Evolutionary conservation across 768 basidiomycete genomes (phyloP), one percentile per base, ranked within the genome.

Genomic region (Podaxis sp.): DNA sequence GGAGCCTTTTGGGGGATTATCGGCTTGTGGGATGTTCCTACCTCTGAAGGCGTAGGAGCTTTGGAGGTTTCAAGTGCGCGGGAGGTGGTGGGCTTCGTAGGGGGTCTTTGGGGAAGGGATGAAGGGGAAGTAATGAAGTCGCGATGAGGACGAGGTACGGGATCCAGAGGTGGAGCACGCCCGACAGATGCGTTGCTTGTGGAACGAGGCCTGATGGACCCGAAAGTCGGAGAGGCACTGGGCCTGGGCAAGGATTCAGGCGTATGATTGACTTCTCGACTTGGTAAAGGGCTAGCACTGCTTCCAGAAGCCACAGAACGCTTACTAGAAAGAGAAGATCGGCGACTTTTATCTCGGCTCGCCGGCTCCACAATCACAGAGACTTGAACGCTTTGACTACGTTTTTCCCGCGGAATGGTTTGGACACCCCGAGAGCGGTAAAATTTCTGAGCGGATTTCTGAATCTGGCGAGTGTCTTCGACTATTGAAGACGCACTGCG

Each of bases 341-440:
- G 46, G 21, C 62, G 66, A 46, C 61, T 63, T 47, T 59, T 55
- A 18, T 62, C 64, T 42, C 40, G 51, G 13, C 55, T 58, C 9
- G 57, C 48, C 59, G 55, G 55, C 51, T 62, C 53, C 27, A 65
- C 62, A 48, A 71, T 42, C 59, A 71, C 65, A 51, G 75, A 72
- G 53, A 83, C 86, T 77, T 92, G 91, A 60, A 90, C 78, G 47
- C 78, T 79, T 69, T 83, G 79, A 65, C 76, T 79, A 56, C 78
- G 77, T 65, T 77, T 80, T 67, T 85, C 82, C 54, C 76, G 78
- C 42, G 76, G 70, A 61, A 79, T 73, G 55, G 91, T 92, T 74
- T 94, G 92, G 61, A 91, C 83, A 61, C 87, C 90, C 63, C 84
- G 77, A 40, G 82, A 79, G 56, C 78, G 81, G 66, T 93, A 91